Percentiles rank a stretch among this genome's conserved stretches.
Conservation (phyloP, 176 grass and related monocot species). For the Poa pratensis region DNA sequence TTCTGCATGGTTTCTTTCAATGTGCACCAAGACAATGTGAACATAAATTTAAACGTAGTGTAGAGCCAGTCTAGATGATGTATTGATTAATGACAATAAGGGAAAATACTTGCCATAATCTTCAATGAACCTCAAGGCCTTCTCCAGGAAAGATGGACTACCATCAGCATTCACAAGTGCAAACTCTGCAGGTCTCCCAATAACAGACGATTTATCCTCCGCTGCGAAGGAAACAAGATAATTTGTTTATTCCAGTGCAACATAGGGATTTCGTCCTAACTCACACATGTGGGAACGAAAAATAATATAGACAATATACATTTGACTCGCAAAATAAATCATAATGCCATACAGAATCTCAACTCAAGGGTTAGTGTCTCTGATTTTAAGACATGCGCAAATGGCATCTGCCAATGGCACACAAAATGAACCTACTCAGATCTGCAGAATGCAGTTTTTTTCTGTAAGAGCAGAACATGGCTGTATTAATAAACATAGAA, state of each 20-base stretch:
- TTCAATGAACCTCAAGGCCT: conserved; percentile 94
- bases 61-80: neutral
- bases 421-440: conserved; percentile 29
- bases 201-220: conserved; percentile 70
- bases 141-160: conserved; percentile 91
- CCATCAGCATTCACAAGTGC: conserved; percentile 86
- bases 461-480: neutral
- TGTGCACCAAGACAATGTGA: conserved; percentile 23
- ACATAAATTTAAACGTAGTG: conserved; percentile 14
- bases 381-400: conserved; percentile 18
- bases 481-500: conserved; percentile 33
- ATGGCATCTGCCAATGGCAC: conserved; percentile 10
- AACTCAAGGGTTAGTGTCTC: neutral
- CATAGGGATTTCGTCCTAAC: conserved; percentile 15
- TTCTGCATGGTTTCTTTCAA: conserved; percentile 21
- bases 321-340: conserved; percentile 12
- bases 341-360: conserved; percentile 8
- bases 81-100: conserved; percentile 27
- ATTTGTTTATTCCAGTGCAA: conserved; percentile 40
- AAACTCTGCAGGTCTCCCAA: conserved; percentile 73
- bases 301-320: conserved; percentile 24
- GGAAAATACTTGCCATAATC: conserved; percentile 68
- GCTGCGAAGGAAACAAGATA: conserved; percentile 49
- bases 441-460: conserved; percentile 29
- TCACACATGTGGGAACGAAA: neutral